A percentile compares a stretch with the other conserved stretches of the same genome.
These are phyloP conservation scores for Paraurostyla sp. DNA, from an alignment of 73 alveolate genomes.

Conservation along the genomic window DNA sequence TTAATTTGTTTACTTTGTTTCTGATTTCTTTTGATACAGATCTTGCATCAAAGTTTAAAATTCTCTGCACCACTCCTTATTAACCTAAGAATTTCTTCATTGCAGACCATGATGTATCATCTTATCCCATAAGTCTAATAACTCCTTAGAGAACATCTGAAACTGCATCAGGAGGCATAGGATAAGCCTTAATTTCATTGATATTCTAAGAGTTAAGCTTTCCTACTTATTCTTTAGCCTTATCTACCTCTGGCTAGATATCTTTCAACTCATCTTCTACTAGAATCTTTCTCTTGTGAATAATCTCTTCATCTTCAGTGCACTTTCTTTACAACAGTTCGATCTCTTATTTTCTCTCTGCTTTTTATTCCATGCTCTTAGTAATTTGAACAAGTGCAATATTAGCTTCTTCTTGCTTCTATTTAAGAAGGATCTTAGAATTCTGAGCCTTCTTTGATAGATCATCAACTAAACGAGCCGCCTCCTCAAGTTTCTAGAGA, in stretches of 20 bases:
- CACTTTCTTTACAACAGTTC: constrained; percentile 80
- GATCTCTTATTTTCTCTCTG: constrained; percentile 85
- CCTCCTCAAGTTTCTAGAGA: constrained; percentile 97
- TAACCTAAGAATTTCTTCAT: constrained; percentile 94
- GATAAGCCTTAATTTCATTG: constrained; percentile 92
- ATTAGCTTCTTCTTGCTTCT: constrained; percentile 97
- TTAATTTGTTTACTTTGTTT: constrained; percentile 85
- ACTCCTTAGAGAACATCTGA: constrained; percentile 97
- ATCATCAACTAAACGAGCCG: constrained; percentile 94
- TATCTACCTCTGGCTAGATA: constrained; percentile 94
- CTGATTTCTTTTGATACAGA: constrained; percentile 87
- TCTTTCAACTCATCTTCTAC: constrained; percentile 90
- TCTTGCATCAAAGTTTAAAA: constrained; percentile 95
- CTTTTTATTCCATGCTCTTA: constrained; percentile 95
- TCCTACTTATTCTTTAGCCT: constrained; percentile 94
- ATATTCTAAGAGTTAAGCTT: constrained; percentile 89
- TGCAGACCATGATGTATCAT: constrained; percentile 93
- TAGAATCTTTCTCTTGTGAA: constrained; percentile 72
- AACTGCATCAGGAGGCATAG: constrained; percentile 98
- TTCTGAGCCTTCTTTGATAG: constrained; percentile 91
- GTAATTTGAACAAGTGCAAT: constrained; percentile 96
- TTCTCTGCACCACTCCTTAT: constrained; percentile 89
- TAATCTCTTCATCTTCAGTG: constrained; percentile 81
- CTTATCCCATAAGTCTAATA: constrained; percentile 91
- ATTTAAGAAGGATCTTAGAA: constrained; percentile 87